phyloP scores from a whole-genome alignment of 768 basidiomycete species.

The Paxillus ammoniavirescens region DNA sequence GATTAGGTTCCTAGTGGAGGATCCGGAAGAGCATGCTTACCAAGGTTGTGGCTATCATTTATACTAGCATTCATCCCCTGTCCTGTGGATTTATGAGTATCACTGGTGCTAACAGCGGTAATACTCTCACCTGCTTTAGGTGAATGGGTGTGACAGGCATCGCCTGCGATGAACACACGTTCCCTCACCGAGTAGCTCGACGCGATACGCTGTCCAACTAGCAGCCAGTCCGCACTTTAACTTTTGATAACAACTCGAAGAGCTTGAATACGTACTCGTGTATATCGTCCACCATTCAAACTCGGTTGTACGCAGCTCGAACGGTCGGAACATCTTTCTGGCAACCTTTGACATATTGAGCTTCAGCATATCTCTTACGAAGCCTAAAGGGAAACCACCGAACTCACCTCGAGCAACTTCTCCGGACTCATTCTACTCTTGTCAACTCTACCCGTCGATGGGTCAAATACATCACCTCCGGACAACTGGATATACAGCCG shows the following conservation, averaged over 20 bases:
- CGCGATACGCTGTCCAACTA: conserved; percentile 69
- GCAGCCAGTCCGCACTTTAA: background rate
- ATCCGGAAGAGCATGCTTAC: too few relatives aligned
- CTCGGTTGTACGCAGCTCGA: conserved; percentile 41
- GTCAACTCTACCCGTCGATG: conserved; percentile 45
- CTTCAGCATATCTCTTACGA: too few relatives aligned
- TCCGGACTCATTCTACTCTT: conserved; percentile 46
- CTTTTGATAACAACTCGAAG: background rate
- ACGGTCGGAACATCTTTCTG: conserved; percentile 44
- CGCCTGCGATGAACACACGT: conserved; percentile 68
- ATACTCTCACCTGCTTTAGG: conserved; percentile 48
- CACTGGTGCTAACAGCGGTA: too few relatives aligned
- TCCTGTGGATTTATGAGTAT: too few relatives aligned
- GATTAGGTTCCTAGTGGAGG: too few relatives aligned
- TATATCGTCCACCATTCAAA: conserved; percentile 70
- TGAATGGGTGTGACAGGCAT: conserved; percentile 63
- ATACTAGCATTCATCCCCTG: too few relatives aligned
- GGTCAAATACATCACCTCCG: conserved; percentile 41
- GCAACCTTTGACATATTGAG: conserved; percentile 33
- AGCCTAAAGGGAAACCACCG: too few relatives aligned
- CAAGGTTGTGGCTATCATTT: too few relatives aligned
- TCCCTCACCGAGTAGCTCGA: conserved; percentile 52
- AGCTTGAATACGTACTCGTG: conserved; percentile 40
- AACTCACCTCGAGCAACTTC: conserved; percentile 46
- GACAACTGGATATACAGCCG: conserved; percentile 66